Evolutionary conservation across 2,329 filamentous ascomycete species (phyloP), one percentile per base, ranked within the genome.

Genomic region (Didymella pinodella): DNA sequence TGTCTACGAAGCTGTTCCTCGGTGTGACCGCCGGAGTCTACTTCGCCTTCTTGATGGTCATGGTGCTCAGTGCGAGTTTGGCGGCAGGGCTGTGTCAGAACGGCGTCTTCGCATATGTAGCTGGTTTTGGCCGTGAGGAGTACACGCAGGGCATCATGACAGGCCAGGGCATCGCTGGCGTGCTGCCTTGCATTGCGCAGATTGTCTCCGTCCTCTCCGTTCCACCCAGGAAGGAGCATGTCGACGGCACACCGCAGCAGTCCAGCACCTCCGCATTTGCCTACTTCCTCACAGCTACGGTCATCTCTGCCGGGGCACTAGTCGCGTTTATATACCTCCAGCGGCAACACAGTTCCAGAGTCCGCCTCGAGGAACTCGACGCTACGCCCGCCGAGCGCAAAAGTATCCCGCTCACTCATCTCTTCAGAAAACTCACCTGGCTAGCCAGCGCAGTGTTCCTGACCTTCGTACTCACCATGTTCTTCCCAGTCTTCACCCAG

Each of bases 81-180:
- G 93, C 92, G 0, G 90, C 93, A 0, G 93, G 91, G 0, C 82
- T 97, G 49, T 90, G 93, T 66, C 95, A 98, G 78, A 98, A 98
- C 76, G 95, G 95, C 18, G 87, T 95, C 11, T 97, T 97, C 75
- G 92, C 95, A 2, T 98, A 93, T 74, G 93, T 92, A 3, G 87
- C 91, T 3, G 89, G 91, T 51, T 98, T 97, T 71, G 92, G 89
- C 34, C 84, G 91, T 50, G 86, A 90, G 20, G 91, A 95, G 77
- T 99, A 98, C 77, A 97, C 92, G 54, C 94, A 98, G 78, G 94
- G 90, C 25, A 93, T 98, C 77, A 98, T 99, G 93, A 88, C 90
- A 3, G 95, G 95, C 1, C 95, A 99, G 77, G 94, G 89, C 31
- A 84, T 99, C 4, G 93, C 95, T 0, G 95, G 95, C 29, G 93